A percentile compares a stretch with the other conserved stretches of the same genome.
These are phyloP conservation scores for Sugiyamaella neomexicana DNA, from an alignment of 1,139 yeast genomes.

Conservation along the genomic window DNA sequence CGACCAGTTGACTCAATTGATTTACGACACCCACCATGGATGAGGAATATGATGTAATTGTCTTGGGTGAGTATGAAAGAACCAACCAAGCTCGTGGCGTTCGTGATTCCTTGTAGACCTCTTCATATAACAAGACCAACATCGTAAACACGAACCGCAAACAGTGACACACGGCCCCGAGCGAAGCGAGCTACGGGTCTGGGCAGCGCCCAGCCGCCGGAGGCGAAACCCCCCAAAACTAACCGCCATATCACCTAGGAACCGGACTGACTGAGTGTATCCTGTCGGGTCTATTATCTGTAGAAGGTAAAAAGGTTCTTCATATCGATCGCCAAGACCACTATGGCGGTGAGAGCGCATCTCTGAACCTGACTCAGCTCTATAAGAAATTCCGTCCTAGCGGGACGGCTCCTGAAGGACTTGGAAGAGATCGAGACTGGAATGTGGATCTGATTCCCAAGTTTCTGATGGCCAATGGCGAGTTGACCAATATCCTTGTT, in stretches of 20 bases:
- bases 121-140: no score
- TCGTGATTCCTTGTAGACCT: no score
- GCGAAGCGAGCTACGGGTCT: slow-evolving; percentile 2
- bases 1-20: background rate
- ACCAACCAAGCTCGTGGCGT: no score
- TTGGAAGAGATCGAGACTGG: slow-evolving; percentile 97
- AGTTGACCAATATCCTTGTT: slow-evolving; percentile 88
- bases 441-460: slow-evolving; percentile 96
- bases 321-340: slow-evolving; percentile 97
- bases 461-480: slow-evolving; percentile 97
- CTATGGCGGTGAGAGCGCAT: slow-evolving; percentile 83
- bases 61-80: slow-evolving; percentile 57
- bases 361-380: slow-evolving; percentile 56
- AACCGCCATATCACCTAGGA: slow-evolving; percentile 21
- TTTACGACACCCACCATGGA: slow-evolving; percentile 58
- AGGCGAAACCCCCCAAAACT: no score
- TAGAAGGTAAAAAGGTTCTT: slow-evolving; percentile 93
- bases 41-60: slow-evolving; percentile 92
- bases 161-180: background rate
- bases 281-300: slow-evolving; percentile 88
- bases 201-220: background rate
- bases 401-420: slow-evolving; percentile 62
- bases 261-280: slow-evolving; percentile 96
- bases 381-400: slow-evolving; percentile 47
- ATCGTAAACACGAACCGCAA: no score